These are phyloP conservation scores for Cryptococcus sp. DNA, from an alignment of 1,284 basidiomycete genomes.

Conservation along the genomic window DNA sequence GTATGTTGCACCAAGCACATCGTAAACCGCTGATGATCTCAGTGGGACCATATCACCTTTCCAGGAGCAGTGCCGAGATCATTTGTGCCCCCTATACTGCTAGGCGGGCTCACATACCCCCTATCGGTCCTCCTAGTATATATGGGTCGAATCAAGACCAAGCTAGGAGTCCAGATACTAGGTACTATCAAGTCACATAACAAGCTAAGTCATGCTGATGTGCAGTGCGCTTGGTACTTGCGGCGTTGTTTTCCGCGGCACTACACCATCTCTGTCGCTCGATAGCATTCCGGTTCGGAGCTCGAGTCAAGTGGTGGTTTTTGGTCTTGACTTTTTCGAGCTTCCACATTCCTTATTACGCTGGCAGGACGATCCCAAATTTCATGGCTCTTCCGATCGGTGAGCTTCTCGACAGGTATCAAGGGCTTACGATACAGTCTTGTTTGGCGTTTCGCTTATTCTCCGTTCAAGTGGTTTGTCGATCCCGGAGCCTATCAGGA, in stretches of 20 bases:
- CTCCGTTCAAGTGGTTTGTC: constrained; percentile 7
- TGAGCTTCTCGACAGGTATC: constrained; percentile 42
- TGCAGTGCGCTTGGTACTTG: constrained; percentile 71
- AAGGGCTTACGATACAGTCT: constrained; percentile 13
- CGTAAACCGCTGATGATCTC: background rate
- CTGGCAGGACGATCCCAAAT: constrained; percentile 87
- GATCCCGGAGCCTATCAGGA: constrained; percentile 5
- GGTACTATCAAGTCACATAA: constrained; percentile 49
- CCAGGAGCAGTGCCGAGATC: constrained; percentile 69
- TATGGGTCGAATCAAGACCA: constrained; percentile 53
- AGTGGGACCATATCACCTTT: constrained; percentile 89
- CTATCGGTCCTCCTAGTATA: constrained; percentile 50
- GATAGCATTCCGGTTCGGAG: constrained; percentile 62
- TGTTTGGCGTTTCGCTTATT: constrained; percentile 22
- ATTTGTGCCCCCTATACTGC: constrained; percentile 56
- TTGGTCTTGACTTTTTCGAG: constrained; percentile 68
- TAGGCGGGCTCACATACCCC: constrained; percentile 47
- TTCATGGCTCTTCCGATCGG: constrained; percentile 81
- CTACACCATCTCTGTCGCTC: constrained; percentile 64
- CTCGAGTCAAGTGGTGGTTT: constrained; percentile 58
- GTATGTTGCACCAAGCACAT: background rate
- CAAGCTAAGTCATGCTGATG: constrained; percentile 53
- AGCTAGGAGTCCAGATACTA: constrained; percentile 61
- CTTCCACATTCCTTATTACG: constrained; percentile 91
- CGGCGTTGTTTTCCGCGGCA: constrained; percentile 61